Evolutionary conservation across 768 basidiomycete species (phyloP).

Genomic region (Leccinum olivaceopallidum): DNA sequence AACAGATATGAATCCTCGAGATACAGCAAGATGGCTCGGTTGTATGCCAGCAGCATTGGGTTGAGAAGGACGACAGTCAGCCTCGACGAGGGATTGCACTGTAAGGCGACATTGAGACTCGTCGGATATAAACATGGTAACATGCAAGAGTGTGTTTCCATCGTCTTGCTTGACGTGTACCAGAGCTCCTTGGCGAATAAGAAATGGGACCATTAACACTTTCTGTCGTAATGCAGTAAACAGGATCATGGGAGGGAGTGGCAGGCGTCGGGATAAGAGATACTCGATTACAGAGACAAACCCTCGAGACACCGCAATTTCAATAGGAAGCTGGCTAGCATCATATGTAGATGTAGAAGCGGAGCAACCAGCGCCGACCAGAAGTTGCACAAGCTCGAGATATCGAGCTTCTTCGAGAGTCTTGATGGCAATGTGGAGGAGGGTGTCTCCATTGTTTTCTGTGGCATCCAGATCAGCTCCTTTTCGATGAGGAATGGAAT

Average conservation of each 20-base stretch:
- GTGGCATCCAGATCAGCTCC: not conserved
- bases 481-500: not conserved
- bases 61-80: not conserved
- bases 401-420: not conserved
- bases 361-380: not conserved
- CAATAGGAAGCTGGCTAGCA: not conserved
- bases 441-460: not conserved
- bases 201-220: not conserved
- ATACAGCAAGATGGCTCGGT: not conserved
- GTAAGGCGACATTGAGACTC: not conserved
- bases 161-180: not conserved
- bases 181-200: not conserved
- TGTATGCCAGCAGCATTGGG: not conserved
- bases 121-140: not conserved
- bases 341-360: not conserved
- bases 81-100: not conserved
- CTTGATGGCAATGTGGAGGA: not conserved
- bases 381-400: not conserved
- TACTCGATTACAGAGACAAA: not conserved
- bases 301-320: not conserved
- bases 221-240: not conserved
- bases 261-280: not conserved
- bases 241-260: not conserved
- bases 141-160: too few species aligned
- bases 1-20: not conserved